Evolutionary conservation across 257 asterid genomes (phyloP).

Genomic region (Solanum chilense): DNA sequence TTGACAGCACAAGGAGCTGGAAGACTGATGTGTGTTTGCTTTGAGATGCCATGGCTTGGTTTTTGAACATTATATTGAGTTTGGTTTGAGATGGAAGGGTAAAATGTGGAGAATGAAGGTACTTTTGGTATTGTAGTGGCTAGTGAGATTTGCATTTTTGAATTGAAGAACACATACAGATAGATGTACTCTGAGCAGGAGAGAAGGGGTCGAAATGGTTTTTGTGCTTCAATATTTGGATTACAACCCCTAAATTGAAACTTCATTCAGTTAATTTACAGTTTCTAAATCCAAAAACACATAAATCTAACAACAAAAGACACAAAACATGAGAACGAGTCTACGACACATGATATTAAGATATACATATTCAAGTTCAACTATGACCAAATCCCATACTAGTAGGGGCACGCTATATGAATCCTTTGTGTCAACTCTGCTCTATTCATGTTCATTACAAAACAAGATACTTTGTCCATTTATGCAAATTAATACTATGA

Average conservation of each 20-base stretch:
- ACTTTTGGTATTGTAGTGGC: neutral
- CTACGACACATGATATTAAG: neutral
- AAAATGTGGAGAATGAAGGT: neutral
- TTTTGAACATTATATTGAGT: neutral
- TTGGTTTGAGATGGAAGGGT: neutral
- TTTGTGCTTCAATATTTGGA: neutral
- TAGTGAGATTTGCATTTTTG: conserved; percentile 2
- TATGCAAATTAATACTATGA: neutral
- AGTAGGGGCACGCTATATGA: neutral
- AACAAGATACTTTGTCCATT: neutral
- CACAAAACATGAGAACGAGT: neutral
- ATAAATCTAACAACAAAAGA: neutral
- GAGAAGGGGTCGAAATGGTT: neutral
- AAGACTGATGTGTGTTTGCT: neutral
- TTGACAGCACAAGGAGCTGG: conserved; percentile 9
- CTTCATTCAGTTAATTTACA: neutral
- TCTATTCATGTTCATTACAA: neutral
- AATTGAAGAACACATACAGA: neutral
- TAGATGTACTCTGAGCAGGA: neutral
- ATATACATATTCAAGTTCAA: neutral
- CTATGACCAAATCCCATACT: neutral
- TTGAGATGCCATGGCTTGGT: neutral
- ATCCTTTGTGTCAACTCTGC: neutral
- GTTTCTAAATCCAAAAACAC: neutral
- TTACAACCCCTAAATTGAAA: neutral